These are phyloP conservation scores for Debaryomyces castellii DNA, from an alignment of 805 yeast genomes.

Conservation along the genomic window DNA sequence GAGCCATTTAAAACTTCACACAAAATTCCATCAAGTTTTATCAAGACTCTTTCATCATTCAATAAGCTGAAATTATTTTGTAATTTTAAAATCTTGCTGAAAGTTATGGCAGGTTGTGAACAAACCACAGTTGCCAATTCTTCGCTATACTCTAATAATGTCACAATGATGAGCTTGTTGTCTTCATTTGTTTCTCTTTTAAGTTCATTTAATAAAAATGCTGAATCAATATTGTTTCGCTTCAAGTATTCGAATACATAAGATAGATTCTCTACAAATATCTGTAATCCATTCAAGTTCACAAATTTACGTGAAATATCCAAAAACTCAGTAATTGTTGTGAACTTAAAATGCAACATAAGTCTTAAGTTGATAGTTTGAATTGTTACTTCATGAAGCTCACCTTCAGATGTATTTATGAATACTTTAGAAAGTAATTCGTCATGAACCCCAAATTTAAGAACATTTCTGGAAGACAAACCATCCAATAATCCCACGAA, in stretches of 20 bases:
- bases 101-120: background rate
- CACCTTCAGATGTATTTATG: conserved; percentile 47
- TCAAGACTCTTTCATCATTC: background rate
- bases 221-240: conserved; percentile 4
- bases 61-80: background rate
- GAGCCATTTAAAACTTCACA: conserved; percentile 5
- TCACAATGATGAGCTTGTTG: conserved; percentile 1
- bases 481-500: conserved; percentile 59
- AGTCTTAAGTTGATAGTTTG: conserved; percentile 54
- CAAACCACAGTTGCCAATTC: background rate
- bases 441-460: conserved; percentile 27
- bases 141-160: background rate
- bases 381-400: conserved; percentile 46
- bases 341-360: conserved; percentile 37
- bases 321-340: conserved; percentile 17
- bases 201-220: background rate
- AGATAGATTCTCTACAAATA: conserved; percentile 18
- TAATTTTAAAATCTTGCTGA: background rate
- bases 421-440: conserved; percentile 24
- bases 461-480: conserved; percentile 26
- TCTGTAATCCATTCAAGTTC: conserved; percentile 35
- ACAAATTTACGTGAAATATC: conserved; percentile 34
- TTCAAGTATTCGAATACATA: conserved; percentile 15
- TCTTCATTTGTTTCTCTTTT: background rate
- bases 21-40: background rate